A percentile compares a stretch with the other conserved stretches of the same genome.
Evolutionary conservation across 257 asterid genomes (phyloP).

Genomic region (Solanum chmielewskii): DNA sequence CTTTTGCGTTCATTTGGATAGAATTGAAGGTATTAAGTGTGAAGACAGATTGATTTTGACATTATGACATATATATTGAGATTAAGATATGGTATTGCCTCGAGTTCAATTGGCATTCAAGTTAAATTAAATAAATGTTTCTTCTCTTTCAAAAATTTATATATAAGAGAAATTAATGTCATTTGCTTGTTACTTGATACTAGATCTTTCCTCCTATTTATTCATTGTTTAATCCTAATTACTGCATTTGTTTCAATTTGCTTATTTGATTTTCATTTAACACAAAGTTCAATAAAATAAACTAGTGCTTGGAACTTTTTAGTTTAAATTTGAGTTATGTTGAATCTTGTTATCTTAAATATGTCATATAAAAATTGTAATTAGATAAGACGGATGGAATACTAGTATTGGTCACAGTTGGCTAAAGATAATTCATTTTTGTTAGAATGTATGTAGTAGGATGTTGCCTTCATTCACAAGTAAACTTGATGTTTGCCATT

Average conservation of each 20-base stretch:
- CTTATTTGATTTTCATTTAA: not conserved
- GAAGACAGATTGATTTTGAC: not conserved
- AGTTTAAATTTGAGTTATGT: too few relatives aligned
- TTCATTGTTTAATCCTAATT: not conserved
- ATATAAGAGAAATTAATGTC: not conserved
- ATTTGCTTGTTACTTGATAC: not conserved
- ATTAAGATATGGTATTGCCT: not conserved
- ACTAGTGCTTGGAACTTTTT: rapidly evolving
- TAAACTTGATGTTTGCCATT: not conserved
- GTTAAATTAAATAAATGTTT: not conserved
- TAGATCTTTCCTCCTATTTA: not conserved
- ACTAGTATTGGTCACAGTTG: not conserved
- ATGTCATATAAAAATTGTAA: not conserved
- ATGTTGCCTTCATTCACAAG: not conserved
- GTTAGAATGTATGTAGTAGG: not conserved
- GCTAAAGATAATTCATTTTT: not conserved
- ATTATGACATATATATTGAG: not conserved
- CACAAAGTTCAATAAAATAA: not conserved
- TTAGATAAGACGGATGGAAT: not conserved
- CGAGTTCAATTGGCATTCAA: not conserved
- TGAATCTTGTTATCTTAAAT: not conserved
- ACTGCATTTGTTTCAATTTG: not conserved
- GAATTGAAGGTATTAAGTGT: not conserved
- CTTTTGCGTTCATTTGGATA: not conserved
- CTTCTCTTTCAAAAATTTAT: not conserved